Conservation (phyloP, 352 stramenopile species). For the Phytophthora constricta region DNA sequence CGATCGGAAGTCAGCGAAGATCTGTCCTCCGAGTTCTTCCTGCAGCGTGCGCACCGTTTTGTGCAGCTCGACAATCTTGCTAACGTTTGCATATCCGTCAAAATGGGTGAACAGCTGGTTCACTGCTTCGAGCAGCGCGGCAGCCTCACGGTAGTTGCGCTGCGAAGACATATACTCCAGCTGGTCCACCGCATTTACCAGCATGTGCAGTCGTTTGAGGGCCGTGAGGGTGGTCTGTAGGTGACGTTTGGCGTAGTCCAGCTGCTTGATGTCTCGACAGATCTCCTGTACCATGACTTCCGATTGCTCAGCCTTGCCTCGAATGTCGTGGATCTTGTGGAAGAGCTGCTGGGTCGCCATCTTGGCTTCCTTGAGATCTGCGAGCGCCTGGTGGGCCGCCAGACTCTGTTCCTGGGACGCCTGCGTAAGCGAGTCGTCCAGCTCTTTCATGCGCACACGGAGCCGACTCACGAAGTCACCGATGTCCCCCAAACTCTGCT, state of each 20-base stretch:
- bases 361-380: constrained; percentile 87
- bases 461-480: constrained; percentile 86
- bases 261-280: constrained; percentile 98
- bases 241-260: constrained; percentile 98
- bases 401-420: constrained; percentile 83
- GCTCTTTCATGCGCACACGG: constrained; percentile 77
- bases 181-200: constrained; percentile 97
- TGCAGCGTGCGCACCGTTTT: constrained; percentile 92
- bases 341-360: constrained; percentile 90
- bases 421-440: constrained; percentile 82
- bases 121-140: constrained; percentile 96
- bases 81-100: constrained; percentile 92
- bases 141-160: constrained; percentile 94
- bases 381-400: constrained; percentile 76
- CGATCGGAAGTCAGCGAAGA: constrained; percentile 92
- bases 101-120: constrained; percentile 97
- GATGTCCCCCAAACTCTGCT: constrained; percentile 80
- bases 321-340: constrained; percentile 93
- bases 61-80: constrained; percentile 94
- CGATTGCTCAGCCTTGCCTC: constrained; percentile 93
- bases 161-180: constrained; percentile 81
- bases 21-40: constrained; percentile 85
- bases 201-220: constrained; percentile 98
- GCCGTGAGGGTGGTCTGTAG: constrained; percentile 95
- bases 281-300: constrained; percentile 98